Percentiles rank a stretch among this genome's conserved stretches.
phyloP scores from a whole-genome alignment of 768 basidiomycete genomes.

The Fistulinella prunicolor region DNA sequence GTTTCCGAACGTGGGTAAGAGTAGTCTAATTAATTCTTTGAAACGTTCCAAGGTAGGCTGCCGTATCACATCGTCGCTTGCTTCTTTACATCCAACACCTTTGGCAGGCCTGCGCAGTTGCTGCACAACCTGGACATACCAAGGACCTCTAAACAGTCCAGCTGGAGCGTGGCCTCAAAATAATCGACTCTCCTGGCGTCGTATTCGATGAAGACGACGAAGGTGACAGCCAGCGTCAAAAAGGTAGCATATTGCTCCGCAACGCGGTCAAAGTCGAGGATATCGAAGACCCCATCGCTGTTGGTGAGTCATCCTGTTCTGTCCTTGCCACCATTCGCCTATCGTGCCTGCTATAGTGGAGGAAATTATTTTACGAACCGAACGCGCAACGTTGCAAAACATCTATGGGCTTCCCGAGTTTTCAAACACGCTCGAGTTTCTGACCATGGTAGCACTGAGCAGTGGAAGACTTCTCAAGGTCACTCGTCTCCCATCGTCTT shows the following conservation, averaged over 20 bases:
- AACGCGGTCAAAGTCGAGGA: slow-evolving; percentile 92
- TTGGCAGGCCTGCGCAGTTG: slow-evolving; percentile 82
- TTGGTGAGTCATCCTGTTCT: slow-evolving; percentile 53
- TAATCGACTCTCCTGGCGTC: slow-evolving; percentile 97
- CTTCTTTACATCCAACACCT: background rate
- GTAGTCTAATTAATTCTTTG: slow-evolving; percentile 88
- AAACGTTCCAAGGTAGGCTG: slow-evolving; percentile 72
- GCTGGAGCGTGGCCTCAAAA: slow-evolving; percentile 87
- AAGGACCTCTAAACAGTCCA: slow-evolving; percentile 89
- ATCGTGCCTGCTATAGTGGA: slow-evolving; percentile 56
- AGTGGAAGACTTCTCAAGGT: slow-evolving; percentile 85
- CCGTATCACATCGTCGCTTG: background rate
- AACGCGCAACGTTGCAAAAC: slow-evolving; percentile 66
- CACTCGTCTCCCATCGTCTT: background rate
- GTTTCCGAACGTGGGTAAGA: slow-evolving; percentile 97
- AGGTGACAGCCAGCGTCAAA: slow-evolving; percentile 43
- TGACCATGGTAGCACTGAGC: slow-evolving; percentile 85
- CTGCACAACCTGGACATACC: slow-evolving; percentile 92
- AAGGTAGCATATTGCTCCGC: slow-evolving; percentile 65
- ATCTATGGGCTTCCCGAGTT: slow-evolving; percentile 85
- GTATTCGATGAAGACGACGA: slow-evolving; percentile 81
- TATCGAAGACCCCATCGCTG: slow-evolving; percentile 83
- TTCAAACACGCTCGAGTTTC: slow-evolving; percentile 70
- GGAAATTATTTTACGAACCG: slow-evolving; percentile 76
- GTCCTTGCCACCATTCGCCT: background rate